phyloP scores from a whole-genome alignment of 768 basidiomycete species.

The Xerocomus potaroensis region DNA sequence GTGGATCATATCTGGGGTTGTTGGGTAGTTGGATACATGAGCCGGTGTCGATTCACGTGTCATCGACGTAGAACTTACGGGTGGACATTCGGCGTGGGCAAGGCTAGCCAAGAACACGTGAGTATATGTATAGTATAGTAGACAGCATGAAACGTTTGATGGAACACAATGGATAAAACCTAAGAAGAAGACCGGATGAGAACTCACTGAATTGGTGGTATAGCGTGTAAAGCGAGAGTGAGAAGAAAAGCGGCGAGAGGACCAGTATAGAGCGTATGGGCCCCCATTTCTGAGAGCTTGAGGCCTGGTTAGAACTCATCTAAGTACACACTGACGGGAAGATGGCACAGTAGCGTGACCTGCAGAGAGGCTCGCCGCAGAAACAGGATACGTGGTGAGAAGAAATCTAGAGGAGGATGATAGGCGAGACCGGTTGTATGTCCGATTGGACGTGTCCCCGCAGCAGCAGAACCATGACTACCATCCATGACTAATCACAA shows the following conservation, averaged over 20 bases:
- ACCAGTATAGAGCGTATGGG: constrained; percentile 53
- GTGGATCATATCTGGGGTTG: constrained; percentile 39
- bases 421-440: too few species aligned
- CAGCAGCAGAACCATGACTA: too few species aligned
- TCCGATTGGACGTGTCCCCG: too few species aligned
- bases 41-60: not conserved
- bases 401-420: not conserved
- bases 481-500: too few species aligned
- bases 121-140: not conserved
- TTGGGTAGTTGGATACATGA: not conserved
- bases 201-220: constrained; percentile 47
- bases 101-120: constrained; percentile 33
- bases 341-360: not conserved
- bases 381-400: not conserved
- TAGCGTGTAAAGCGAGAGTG: constrained; percentile 44
- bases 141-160: not conserved
- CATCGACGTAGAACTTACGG: constrained; percentile 36
- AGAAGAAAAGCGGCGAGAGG: constrained; percentile 52
- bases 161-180: not conserved
- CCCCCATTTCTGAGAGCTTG: constrained; percentile 43
- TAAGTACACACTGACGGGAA: not conserved
- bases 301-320: constrained; percentile 5
- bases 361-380: not conserved
- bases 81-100: constrained; percentile 52
- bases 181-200: not conserved